Conservation (phyloP, 164 flowering plant species). For the Amborella trichopoda region DNA sequence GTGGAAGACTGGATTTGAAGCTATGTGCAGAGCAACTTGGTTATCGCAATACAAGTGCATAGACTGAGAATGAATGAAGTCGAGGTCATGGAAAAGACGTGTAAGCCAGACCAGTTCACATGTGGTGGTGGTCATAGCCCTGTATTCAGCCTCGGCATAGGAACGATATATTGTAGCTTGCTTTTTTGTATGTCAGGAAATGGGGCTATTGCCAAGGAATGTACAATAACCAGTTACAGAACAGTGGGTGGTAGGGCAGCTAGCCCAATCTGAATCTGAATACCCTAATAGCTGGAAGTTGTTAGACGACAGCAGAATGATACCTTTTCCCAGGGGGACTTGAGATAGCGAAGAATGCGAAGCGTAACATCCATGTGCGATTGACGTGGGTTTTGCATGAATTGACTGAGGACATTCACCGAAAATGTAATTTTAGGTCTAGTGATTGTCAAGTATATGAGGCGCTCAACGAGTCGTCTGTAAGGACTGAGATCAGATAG, state of each 20-base stretch:
- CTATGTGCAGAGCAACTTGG: too few relatives aligned
- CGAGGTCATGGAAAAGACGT: too few relatives aligned
- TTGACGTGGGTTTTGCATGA: neutral
- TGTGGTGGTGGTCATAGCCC: neutral
- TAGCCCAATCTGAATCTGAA: conserved; percentile 2
- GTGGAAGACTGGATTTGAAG: too few relatives aligned
- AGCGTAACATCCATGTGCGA: neutral
- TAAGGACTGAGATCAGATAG: neutral
- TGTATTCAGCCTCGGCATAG: conserved; percentile 1
- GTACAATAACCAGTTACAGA: conserved; percentile 1
- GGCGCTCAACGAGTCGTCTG: neutral
- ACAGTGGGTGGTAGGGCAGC: neutral
- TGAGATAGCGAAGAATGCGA: neutral
- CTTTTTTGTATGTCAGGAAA: conserved; percentile 2
- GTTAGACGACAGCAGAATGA: neutral
- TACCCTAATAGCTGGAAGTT: neutral
- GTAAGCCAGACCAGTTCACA: neutral
- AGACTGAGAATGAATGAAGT: too few relatives aligned
- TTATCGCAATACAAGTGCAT: too few relatives aligned
- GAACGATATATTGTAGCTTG: conserved; percentile 1
- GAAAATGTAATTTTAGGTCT: neutral
- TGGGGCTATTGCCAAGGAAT: neutral
- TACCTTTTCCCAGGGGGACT: neutral
- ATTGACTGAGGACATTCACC: neutral
- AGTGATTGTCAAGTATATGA: neutral